These are phyloP conservation scores for Symbiodinium pilosum DNA, from an alignment of 73 alveolate genomes.

Conservation along the genomic window DNA sequence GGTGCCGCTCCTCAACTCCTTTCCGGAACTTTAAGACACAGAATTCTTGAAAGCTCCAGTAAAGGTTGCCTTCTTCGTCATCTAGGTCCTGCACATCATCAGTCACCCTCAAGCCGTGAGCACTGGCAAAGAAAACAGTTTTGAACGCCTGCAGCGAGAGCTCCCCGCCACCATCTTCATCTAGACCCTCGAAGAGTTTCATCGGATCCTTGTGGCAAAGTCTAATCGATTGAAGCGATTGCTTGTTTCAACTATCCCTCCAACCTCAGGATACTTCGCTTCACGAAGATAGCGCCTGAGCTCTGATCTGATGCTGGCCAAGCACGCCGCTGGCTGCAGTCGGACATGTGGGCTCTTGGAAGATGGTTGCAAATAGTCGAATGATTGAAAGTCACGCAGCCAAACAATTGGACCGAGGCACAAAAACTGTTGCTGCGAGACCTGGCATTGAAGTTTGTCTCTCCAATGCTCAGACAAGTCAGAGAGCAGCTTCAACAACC, in stretches of 20 bases:
- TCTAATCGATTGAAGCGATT: no score
- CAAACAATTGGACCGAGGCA: not conserved
- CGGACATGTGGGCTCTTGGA: not conserved
- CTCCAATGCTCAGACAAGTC: not conserved
- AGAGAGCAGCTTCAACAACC: not conserved
- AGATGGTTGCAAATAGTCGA: no score
- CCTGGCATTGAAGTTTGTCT: constrained; percentile 26
- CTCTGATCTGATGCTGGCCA: not conserved
- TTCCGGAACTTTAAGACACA: constrained; percentile 26
- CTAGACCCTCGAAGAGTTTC: constrained; percentile 51
- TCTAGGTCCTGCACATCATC: constrained; percentile 36
- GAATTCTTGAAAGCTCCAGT: constrained; percentile 44
- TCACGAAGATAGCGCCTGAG: constrained; percentile 83
- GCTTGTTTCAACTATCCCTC: no score
- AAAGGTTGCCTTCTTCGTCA: constrained; percentile 38
- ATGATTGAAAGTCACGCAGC: no score
- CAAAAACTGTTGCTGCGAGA: constrained; percentile 61
- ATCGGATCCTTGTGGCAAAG: constrained; percentile 25
- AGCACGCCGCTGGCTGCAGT: not conserved
- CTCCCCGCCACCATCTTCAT: constrained; percentile 89
- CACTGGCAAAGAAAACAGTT: not conserved
- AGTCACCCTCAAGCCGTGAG: not conserved
- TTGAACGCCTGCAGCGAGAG: constrained; percentile 55
- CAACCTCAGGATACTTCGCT: constrained; percentile 30
- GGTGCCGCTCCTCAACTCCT: constrained; percentile 47